phyloP scores from a whole-genome alignment of 768 basidiomycete species.

The Mycena rosella region DNA sequence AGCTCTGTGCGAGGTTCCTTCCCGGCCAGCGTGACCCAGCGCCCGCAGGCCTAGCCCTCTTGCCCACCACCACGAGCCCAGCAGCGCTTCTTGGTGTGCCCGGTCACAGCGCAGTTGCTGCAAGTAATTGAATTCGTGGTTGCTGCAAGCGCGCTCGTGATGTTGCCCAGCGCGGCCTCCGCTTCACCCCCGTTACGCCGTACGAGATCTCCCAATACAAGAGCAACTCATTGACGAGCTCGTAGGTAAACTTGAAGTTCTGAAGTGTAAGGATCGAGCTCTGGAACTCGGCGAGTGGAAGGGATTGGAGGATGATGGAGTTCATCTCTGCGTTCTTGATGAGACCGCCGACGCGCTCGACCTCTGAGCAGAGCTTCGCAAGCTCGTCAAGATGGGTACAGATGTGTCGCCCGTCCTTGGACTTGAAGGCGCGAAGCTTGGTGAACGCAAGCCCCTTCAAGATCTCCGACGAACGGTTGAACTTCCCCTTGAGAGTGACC shows the following conservation, averaged over 20 bases:
- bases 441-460: conserved; percentile 16
- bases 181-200: background rate
- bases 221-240: background rate
- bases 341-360: background rate
- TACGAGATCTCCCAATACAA: conserved; percentile 10
- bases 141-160: conserved; percentile 9
- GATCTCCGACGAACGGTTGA: conserved; percentile 12
- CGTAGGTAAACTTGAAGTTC: background rate
- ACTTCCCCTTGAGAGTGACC: background rate
- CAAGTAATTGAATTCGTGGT: background rate
- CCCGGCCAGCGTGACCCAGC: background rate
- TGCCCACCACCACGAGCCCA: conserved; percentile 3
- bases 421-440: conserved; percentile 11
- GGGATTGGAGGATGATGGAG: conserved; percentile 2
- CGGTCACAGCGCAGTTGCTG: conserved; percentile 1
- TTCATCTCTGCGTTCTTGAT: conserved; percentile 4
- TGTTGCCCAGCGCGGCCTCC: background rate
- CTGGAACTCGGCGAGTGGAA: background rate
- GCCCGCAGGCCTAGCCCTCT: background rate
- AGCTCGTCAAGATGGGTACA: conserved; percentile 6
- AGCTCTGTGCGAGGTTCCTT: conserved; percentile 8
- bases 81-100: conserved; percentile 9
- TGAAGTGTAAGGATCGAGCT: conserved; percentile 6
- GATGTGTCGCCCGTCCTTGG: conserved; percentile 1
- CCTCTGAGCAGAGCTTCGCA: conserved; percentile 3